These are phyloP conservation scores for Rhizopogon salebrosus DNA, from an alignment of 768 basidiomycete species.

Conservation along the genomic window DNA sequence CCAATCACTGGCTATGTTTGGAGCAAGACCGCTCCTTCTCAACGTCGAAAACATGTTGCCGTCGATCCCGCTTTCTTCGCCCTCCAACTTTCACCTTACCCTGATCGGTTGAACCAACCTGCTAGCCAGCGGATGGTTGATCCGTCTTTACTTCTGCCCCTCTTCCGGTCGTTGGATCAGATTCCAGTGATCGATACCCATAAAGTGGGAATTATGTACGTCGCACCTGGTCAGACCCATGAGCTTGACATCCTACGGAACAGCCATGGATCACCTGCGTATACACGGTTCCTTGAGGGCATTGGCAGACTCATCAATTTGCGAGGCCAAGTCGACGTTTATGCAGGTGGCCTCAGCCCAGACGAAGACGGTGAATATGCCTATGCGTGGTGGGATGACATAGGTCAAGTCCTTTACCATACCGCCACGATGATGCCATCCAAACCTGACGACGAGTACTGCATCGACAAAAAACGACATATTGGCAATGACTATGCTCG, in stretches of 20 bases:
- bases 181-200: conserved; percentile 96
- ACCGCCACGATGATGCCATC: conserved; percentile 97
- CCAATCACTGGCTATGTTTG: conserved; percentile 85
- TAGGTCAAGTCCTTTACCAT: conserved; percentile 91
- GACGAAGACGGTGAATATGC: conserved; percentile 95
- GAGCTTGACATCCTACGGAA: conserved; percentile 88
- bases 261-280: conserved; percentile 89
- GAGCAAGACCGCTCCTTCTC: conserved; percentile 82
- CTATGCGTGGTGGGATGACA: conserved; percentile 99
- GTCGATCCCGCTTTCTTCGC: conserved; percentile 84
- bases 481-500: conserved; percentile 97
- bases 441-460: conserved; percentile 56
- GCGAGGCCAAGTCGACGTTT: conserved; percentile 86
- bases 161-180: conserved; percentile 67
- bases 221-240: conserved; percentile 81
- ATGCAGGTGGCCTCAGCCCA: conserved; percentile 86
- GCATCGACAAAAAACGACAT: conserved; percentile 86
- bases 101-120: conserved; percentile 36
- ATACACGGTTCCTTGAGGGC: conserved; percentile 88
- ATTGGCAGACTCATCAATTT: conserved; percentile 85
- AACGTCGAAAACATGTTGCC: conserved; percentile 79
- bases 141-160: conserved; percentile 47
- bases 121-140: conserved; percentile 44
- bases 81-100: conserved; percentile 80
- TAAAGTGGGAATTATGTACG: conserved; percentile 95